Evolutionary conservation across 441 rosid genomes (phyloP).

Genomic region (Codiaeum variegatum): DNA sequence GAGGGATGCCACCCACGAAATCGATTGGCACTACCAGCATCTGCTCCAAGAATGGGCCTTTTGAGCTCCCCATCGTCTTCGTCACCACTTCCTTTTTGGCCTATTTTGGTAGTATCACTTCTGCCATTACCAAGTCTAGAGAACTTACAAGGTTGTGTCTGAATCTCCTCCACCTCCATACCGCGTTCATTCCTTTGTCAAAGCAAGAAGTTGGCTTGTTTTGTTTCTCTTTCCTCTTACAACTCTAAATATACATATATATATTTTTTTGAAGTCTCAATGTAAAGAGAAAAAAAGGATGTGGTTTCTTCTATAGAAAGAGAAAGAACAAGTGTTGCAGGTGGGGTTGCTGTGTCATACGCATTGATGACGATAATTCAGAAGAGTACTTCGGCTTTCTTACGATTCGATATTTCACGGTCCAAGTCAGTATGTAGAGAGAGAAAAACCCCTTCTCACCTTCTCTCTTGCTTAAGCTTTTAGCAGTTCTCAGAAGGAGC

Average conservation of each 20-base stretch:
- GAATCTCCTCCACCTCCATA: conserved; percentile 81
- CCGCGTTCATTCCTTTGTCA: conserved; percentile 70
- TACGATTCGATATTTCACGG: conserved; percentile 62
- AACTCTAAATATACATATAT: no score
- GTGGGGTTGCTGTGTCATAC: conserved; percentile 48
- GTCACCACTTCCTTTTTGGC: conserved; percentile 29
- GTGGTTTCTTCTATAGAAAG: no score
- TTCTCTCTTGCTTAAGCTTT: conserved; percentile 45
- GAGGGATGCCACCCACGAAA: conserved; percentile 66
- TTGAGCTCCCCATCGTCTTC: conserved; percentile 51
- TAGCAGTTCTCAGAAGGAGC: conserved; percentile 36
- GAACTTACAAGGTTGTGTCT: conserved; percentile 55
- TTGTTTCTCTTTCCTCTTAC: no score
- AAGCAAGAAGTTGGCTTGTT: no score
- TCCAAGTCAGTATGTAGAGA: conserved; percentile 67
- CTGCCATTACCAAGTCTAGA: conserved; percentile 47
- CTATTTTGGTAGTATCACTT: conserved; percentile 34
- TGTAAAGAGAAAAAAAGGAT: no score
- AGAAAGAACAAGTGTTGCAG: conserved; percentile 31
- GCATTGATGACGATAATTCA: conserved; percentile 76
- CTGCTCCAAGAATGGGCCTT: conserved; percentile 30
- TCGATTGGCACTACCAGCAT: conserved; percentile 25
- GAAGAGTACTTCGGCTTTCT: conserved; percentile 41
- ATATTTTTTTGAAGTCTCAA: no score
- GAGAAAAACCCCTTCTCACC: conserved; percentile 18